These are phyloP conservation scores for Myrica gale DNA, from an alignment of 306 rosid species.

Conservation along the genomic window DNA sequence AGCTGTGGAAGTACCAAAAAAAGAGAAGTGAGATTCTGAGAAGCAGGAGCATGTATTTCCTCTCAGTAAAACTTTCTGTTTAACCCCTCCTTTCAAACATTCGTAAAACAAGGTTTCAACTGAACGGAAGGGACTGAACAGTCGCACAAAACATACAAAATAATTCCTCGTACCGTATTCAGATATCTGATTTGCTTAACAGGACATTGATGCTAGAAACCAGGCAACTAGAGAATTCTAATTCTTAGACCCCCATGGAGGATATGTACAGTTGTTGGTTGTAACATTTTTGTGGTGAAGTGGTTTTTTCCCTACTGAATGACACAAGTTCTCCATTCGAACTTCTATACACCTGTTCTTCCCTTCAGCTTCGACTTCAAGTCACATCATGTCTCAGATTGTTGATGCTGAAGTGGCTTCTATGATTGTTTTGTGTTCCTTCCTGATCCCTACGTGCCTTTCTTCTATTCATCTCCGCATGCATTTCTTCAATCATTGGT, in stretches of 20 bases:
- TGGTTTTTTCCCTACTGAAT: slow-evolving; percentile 12
- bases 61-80: too few relatives aligned
- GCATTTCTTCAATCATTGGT: slow-evolving; percentile 97
- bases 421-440: slow-evolving; percentile 38
- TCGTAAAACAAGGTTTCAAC: slow-evolving; percentile 6
- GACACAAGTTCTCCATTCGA: slow-evolving; percentile 4
- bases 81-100: too few relatives aligned
- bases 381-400: slow-evolving; percentile 41
- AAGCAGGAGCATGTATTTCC: too few relatives aligned
- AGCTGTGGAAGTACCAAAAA: too few relatives aligned
- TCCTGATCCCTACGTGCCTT: slow-evolving; percentile 40
- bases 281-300: background rate
- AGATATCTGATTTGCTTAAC: slow-evolving; percentile 12
- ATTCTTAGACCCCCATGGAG: slow-evolving; percentile 1
- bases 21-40: too few relatives aligned
- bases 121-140: background rate
- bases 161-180: slow-evolving; percentile 10
- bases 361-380: slow-evolving; percentile 23
- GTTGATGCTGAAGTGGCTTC: slow-evolving; percentile 38
- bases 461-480: slow-evolving; percentile 79
- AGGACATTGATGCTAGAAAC: slow-evolving; percentile 7
- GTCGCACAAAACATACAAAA: background rate
- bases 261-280: background rate
- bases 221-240: slow-evolving; percentile 8
- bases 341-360: slow-evolving; percentile 15